phyloP scores from a whole-genome alignment of 208 protist species.

The Trypanosoma theileri region DNA sequence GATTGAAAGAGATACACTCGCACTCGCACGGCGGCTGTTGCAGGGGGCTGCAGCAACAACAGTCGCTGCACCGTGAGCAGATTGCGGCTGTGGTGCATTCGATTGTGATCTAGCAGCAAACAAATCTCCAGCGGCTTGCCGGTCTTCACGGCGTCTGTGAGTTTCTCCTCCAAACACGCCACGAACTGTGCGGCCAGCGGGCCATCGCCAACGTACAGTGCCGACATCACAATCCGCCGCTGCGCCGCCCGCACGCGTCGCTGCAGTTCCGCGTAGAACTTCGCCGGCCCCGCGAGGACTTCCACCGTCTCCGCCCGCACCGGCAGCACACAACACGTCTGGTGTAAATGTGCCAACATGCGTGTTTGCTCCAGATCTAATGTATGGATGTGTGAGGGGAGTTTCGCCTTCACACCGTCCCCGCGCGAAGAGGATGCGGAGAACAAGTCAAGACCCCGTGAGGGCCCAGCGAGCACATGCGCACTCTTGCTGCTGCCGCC shows the following conservation, averaged over 20 bases:
- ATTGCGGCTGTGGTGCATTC: slow-evolving; percentile 72
- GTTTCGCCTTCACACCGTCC: no score
- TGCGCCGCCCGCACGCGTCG: slow-evolving; percentile 38
- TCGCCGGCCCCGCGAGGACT: slow-evolving; percentile 47
- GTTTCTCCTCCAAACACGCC: slow-evolving; percentile 48
- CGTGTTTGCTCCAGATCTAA: slow-evolving; percentile 33
- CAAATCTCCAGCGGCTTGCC: slow-evolving; percentile 43
- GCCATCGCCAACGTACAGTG: slow-evolving; percentile 86
- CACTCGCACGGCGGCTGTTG: slow-evolving; percentile 31
- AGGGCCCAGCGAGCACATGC: no score
- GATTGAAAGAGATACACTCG: slow-evolving; percentile 67
- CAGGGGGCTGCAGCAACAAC: slow-evolving; percentile 2
- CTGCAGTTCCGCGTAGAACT: slow-evolving; percentile 77
- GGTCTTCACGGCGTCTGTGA: slow-evolving; percentile 28
- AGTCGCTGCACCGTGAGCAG: slow-evolving; percentile 33
- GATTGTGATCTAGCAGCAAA: slow-evolving; percentile 82
- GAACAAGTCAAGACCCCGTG: slow-evolving; percentile 35
- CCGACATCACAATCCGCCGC: slow-evolving; percentile 70
- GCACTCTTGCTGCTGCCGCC: slow-evolving; percentile 25
- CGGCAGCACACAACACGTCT: slow-evolving; percentile 67
- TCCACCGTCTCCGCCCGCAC: slow-evolving; percentile 44
- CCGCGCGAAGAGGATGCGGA: background rate
- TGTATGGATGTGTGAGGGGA: background rate
- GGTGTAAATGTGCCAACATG: slow-evolving; percentile 60
- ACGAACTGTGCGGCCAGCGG: slow-evolving; percentile 57